Percentiles rank a stretch among this genome's conserved stretches.
Conservation (phyloP, 75 land plant species). For the Cryptomeria japonica region DNA sequence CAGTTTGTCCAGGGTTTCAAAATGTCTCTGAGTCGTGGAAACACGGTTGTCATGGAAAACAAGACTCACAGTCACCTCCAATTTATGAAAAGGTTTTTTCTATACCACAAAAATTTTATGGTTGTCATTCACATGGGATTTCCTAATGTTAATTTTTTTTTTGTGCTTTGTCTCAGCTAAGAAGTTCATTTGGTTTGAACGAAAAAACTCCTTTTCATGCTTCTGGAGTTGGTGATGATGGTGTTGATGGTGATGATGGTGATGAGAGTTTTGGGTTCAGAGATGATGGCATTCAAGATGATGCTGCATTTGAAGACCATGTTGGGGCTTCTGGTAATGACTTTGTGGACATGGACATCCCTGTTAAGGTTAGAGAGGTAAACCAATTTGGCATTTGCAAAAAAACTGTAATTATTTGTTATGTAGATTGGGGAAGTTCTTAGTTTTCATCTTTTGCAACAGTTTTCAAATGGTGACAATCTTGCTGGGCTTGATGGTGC, state of each 20-base stretch:
- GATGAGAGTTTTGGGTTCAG: not conserved
- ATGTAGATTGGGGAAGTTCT: not conserved
- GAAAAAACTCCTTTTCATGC: conserved; percentile 14
- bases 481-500: conserved; percentile 18
- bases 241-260: conserved; percentile 2
- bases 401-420: not conserved
- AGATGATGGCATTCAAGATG: conserved; percentile 22
- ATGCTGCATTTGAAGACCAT: conserved; percentile 26
- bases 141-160: not conserved
- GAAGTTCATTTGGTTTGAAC: conserved; percentile 40
- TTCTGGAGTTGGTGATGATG: conserved; percentile 13
- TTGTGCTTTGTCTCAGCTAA: conserved; percentile 43
- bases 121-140: not conserved
- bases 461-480: conserved; percentile 10
- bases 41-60: conserved; percentile 15
- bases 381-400: not conserved
- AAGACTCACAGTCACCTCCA: conserved; percentile 26
- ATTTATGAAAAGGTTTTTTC: conserved; percentile 65
- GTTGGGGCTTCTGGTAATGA: conserved; percentile 8
- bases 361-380: conserved; percentile 28
- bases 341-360: conserved; percentile 31
- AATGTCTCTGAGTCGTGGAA: conserved; percentile 28
- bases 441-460: conserved; percentile 17
- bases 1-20: conserved; percentile 46
- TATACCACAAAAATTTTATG: not conserved